phyloP scores from a whole-genome alignment of 352 stramenopile species.

The Phytophthora pseudosyringae region DNA sequence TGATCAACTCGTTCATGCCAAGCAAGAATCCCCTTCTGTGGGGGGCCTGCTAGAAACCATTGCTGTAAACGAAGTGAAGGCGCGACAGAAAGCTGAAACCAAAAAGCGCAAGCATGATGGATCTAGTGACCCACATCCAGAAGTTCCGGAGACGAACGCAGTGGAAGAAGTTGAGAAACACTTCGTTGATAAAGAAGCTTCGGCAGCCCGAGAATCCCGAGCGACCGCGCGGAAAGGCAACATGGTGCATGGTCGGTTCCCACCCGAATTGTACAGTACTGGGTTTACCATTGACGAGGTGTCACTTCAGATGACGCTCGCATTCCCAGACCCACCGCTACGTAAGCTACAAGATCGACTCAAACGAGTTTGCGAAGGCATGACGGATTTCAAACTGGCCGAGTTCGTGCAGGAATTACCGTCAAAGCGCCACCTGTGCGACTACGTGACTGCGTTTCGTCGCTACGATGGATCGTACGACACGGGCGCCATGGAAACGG shows the following conservation, averaged over 20 bases:
- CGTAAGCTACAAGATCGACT: conserved; percentile 56
- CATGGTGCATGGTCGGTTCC: conserved; percentile 78
- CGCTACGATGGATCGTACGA: conserved; percentile 63
- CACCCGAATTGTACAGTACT: conserved; percentile 60
- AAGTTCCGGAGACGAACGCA: conserved; percentile 48
- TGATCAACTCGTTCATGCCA: conserved; percentile 58
- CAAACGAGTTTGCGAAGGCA: conserved; percentile 66
- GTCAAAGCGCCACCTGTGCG: conserved; percentile 91
- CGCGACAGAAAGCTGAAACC: conserved; percentile 47
- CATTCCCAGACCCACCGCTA: conserved; percentile 62
- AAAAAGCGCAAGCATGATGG: conserved; percentile 46
- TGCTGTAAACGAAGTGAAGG: conserved; percentile 57
- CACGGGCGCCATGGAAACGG: conserved; percentile 48
- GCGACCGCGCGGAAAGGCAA: conserved; percentile 47
- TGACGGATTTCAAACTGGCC: conserved; percentile 87
- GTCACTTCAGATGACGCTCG: conserved; percentile 51
- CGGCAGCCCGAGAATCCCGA: conserved; percentile 32
- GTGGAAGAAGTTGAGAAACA: conserved; percentile 54
- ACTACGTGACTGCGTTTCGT: conserved; percentile 69
- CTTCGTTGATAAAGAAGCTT: conserved; percentile 52
- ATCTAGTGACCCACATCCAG: conserved; percentile 13
- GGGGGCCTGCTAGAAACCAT: conserved; percentile 61
- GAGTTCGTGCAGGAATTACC: conserved; percentile 92
- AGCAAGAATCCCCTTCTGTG: conserved; percentile 57
- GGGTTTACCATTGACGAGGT: conserved; percentile 74